Conservation (phyloP, 2,329 filamentous ascomycete species). For the Thelonectria rubi region DNA sequence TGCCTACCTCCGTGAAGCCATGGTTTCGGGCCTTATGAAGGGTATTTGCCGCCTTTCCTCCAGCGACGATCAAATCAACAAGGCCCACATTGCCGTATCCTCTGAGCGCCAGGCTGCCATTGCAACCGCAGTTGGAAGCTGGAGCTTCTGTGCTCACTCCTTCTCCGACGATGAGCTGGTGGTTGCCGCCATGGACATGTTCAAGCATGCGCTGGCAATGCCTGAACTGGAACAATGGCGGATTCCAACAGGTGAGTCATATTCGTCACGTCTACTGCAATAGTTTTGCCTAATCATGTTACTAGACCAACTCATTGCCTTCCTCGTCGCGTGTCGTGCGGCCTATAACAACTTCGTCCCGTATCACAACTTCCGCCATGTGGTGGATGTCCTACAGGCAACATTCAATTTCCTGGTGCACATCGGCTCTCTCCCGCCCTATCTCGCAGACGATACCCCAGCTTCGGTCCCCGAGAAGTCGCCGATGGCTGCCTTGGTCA, state of each 20-base stretch:
- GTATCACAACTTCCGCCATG: constrained; percentile 98
- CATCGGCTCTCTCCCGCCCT: constrained; percentile 78
- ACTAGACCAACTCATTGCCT: constrained; percentile 81
- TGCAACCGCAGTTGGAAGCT: constrained; percentile 75
- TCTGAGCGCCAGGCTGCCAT: constrained; percentile 72
- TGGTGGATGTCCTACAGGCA: constrained; percentile 94
- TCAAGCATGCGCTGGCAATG: constrained; percentile 85
- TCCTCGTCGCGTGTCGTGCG: constrained; percentile 85
- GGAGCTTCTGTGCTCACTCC: constrained; percentile 90
- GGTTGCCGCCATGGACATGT: constrained; percentile 85
- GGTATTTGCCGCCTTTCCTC: constrained; percentile 81
- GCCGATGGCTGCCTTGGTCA: constrained; percentile 78
- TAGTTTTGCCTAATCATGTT: constrained; percentile 50
- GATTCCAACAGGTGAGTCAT: constrained; percentile 74
- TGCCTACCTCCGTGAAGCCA: constrained; percentile 88
- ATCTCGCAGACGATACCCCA: constrained; percentile 55
- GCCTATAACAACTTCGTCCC: constrained; percentile 98
- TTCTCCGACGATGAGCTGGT: constrained; percentile 92
- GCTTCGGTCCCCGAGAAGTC: constrained; percentile 57
- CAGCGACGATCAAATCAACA: constrained; percentile 68
- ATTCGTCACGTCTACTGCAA: constrained; percentile 8
- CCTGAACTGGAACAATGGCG: constrained; percentile 84
- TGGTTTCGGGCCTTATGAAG: constrained; percentile 91
- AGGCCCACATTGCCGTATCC: constrained; percentile 74
- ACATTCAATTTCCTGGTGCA: constrained; percentile 88